Evolutionary conservation across 225 moss, liverwort and hornwort species (phyloP), one percentile per base, ranked within the genome.

Genomic region (Pseudoscleropodium purum): DNA sequence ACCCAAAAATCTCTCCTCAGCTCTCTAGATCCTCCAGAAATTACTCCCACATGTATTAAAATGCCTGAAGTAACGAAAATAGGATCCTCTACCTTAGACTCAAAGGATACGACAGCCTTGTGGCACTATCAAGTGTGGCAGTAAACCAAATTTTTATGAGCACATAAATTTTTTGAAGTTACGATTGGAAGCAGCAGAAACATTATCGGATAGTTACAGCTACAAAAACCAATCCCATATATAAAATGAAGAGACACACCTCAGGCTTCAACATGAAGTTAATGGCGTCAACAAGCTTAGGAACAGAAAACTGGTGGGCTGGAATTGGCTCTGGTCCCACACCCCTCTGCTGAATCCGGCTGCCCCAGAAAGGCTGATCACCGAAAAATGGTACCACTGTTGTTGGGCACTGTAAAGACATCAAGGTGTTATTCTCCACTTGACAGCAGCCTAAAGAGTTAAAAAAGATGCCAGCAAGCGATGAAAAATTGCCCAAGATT

Each of bases 301-400:
- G 93, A 31, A 95, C 90, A 87, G 96, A 90, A 88, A 97, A 97
- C 43, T 93, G 94, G 79, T 95, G 89, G 61, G 93, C 94, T 79
- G 96, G 92, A 79, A 99, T 97, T 63, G 96, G 97, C 74, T 88
- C 84, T 63, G 96, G 99, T 29, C 97, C 99, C 25, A 99, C 94
- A 27, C 97, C 97, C 92, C 94, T 97, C 72, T 90, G 89, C 75
- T 96, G 95, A 89, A 97, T 93, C 69, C 95, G 96, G 77, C 96
- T 94, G 65, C 97, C 99, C 99, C 99, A 99, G 68, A 99, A 97
- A 24, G 95, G 96, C 85, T 99, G 99, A 89, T 99, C 97, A 23
- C 99, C 99, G 72, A 99, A 99, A 91, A 99, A 99, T 34, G 99
- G 99, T 66, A 99, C 96, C 41, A 99, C 95, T 84, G 97, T 95